phyloP scores from a whole-genome alignment of 2,329 filamentous ascomycete genomes.

The Neonectria neomacrospora region DNA sequence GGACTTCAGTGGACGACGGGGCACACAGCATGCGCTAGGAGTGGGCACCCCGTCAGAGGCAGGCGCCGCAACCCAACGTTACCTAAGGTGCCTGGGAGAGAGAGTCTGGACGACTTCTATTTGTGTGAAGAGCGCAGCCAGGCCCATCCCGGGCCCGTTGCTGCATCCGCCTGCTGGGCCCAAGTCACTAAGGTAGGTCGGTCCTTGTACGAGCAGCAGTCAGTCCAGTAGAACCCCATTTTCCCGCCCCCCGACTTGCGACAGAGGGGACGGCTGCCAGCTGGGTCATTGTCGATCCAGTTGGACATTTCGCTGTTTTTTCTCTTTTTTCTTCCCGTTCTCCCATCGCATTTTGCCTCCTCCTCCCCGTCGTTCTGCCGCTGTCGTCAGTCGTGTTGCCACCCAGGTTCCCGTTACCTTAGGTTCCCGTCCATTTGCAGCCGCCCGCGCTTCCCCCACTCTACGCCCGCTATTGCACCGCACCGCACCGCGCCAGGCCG shows the following conservation, averaged over 20 bases:
- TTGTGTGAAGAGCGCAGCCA: constrained; percentile 22
- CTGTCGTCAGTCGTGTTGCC: background rate
- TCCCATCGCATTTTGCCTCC: background rate
- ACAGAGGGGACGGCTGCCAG: constrained; percentile 4
- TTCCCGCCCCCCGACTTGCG: constrained; percentile 23
- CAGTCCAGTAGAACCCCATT: constrained; percentile 17
- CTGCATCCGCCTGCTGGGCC: constrained; percentile 32
- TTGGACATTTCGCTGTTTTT: constrained; percentile 8
- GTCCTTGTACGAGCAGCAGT: constrained; percentile 12
- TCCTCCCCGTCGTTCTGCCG: constrained; percentile 9
- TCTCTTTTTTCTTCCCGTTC: constrained; percentile 4
- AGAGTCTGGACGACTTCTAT: constrained; percentile 31
- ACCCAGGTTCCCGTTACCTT: too few species aligned
- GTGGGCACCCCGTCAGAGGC: background rate
- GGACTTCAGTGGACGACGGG: background rate
- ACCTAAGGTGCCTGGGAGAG: background rate
- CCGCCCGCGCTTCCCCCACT: constrained; percentile 18
- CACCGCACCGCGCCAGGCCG: constrained; percentile 1
- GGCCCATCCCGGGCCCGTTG: constrained; percentile 38
- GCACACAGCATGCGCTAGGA: background rate
- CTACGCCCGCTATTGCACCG: constrained; percentile 16
- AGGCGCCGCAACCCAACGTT: constrained; percentile 5
- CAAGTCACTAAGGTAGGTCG: constrained; percentile 33
- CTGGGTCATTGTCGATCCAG: constrained; percentile 11
- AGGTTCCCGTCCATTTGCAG: constrained; percentile 23